phyloP scores from a whole-genome alignment of 179 eudicot species.

The Silene noctiflora region DNA sequence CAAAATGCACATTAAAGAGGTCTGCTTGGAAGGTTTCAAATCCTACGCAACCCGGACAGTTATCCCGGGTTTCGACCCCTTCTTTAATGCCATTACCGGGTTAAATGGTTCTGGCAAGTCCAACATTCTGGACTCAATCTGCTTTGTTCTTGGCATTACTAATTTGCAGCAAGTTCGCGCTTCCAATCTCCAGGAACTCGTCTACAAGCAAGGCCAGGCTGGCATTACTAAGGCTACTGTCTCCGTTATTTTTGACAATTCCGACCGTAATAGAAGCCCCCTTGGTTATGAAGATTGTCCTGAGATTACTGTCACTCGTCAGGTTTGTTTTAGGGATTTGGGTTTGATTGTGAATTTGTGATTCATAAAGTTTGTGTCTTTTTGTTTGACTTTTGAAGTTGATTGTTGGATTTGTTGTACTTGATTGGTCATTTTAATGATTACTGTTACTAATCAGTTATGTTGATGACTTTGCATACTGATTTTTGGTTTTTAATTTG shows the following conservation, averaged over 20 bases:
- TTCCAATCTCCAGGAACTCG: constrained; percentile 89
- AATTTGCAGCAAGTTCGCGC: constrained; percentile 97
- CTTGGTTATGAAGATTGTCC: constrained; percentile 82
- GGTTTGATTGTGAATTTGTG: not conserved
- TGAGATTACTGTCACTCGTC: constrained; percentile 93
- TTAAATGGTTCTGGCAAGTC: constrained; percentile 96
- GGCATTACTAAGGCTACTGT: constrained; percentile 95
- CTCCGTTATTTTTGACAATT: constrained; percentile 76
- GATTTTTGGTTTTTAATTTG: not conserved
- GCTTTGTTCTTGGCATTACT: constrained; percentile 80
- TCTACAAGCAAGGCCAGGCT: constrained; percentile 98
- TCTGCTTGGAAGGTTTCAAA: constrained; percentile 93
- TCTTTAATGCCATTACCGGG: constrained; percentile 92
- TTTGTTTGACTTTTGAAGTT: not conserved
- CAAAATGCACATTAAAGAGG: constrained; percentile 86
- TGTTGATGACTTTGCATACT: not conserved
- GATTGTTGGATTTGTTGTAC: not conserved
- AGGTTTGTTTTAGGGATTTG: constrained; percentile 37
- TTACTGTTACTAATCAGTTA: not conserved
- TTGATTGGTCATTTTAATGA: not conserved
- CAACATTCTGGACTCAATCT: constrained; percentile 91
- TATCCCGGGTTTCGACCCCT: constrained; percentile 86
- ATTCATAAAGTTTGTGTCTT: too few relatives aligned
- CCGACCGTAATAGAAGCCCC: constrained; percentile 76
- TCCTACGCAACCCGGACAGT: constrained; percentile 94